These are phyloP conservation scores for Trichomonas gallinae DNA, from an alignment of 208 protist genomes.

Conservation along the genomic window DNA sequence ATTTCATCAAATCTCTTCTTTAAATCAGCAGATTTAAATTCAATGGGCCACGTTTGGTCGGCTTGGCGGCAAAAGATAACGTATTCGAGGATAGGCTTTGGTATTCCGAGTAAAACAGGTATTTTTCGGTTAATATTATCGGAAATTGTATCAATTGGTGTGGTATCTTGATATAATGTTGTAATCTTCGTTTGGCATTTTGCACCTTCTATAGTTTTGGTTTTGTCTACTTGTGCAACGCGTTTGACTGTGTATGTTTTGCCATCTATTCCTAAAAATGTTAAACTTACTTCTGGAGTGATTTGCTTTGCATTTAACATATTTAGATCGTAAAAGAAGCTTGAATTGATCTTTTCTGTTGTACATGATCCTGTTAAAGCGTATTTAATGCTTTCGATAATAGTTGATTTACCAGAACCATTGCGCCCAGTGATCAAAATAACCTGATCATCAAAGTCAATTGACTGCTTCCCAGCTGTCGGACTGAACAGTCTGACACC, in stretches of 20 bases:
- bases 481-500: not conserved
- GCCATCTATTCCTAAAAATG: not conserved
- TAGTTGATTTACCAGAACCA: slow-evolving; percentile 60
- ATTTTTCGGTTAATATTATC: slow-evolving; percentile 81
- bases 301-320: slow-evolving; percentile 53
- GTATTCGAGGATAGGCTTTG: slow-evolving; percentile 84
- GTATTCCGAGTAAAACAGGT: slow-evolving; percentile 84
- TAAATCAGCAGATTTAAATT: slow-evolving; percentile 9
- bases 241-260: not conserved
- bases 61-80: slow-evolving; percentile 81
- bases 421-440: slow-evolving; percentile 36
- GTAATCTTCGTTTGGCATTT: not conserved
- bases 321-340: slow-evolving; percentile 88
- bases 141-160: slow-evolving; percentile 35
- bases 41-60: slow-evolving; percentile 37
- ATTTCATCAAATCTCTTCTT: slow-evolving; percentile 40
- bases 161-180: not conserved
- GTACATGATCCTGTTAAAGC: slow-evolving; percentile 83
- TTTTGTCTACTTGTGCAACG: not conserved
- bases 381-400: slow-evolving; percentile 92
- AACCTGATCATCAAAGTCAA: not conserved
- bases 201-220: not conserved
- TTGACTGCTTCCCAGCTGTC: not conserved
- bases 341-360: slow-evolving; percentile 68
- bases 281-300: slow-evolving; percentile 84